phyloP scores from a whole-genome alignment of 2,329 filamentous ascomycete genomes.

The Chalaropsis ovoidea region DNA sequence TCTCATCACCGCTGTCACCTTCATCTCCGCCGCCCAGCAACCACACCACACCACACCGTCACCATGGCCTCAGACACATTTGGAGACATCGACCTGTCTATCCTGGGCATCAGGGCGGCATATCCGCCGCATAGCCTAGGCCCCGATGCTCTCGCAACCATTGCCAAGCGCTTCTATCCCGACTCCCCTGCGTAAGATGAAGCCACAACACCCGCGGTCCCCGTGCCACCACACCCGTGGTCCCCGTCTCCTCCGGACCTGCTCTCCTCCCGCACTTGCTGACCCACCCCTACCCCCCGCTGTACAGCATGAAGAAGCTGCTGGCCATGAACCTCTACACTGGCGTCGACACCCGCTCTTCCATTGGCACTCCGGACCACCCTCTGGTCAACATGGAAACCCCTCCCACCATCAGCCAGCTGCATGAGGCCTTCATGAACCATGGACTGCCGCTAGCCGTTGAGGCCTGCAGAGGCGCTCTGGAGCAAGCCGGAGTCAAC shows the following conservation, averaged over 20 bases:
- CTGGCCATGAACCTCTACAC: slow-evolving; percentile 54
- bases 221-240: background rate
- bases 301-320: slow-evolving; percentile 50
- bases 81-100: slow-evolving; percentile 48
- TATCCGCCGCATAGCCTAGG: slow-evolving; percentile 50
- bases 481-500: slow-evolving; percentile 45
- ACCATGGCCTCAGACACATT: slow-evolving; percentile 29
- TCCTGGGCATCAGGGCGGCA: slow-evolving; percentile 48
- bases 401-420: slow-evolving; percentile 44
- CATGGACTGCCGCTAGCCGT: slow-evolving; percentile 51
- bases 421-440: slow-evolving; percentile 46
- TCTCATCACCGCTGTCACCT: background rate
- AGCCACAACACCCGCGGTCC: background rate
- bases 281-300: background rate
- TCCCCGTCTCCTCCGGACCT: no score
- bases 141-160: slow-evolving; percentile 41
- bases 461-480: slow-evolving; percentile 44
- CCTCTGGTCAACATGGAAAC: slow-evolving; percentile 48
- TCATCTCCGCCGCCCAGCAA: background rate
- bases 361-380: slow-evolving; percentile 51
- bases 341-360: slow-evolving; percentile 53
- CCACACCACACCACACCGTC: background rate
- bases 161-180: slow-evolving; percentile 49
- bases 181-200: slow-evolving; percentile 47
- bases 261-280: no score